A percentile compares a stretch with the other conserved stretches of the same genome.
Evolutionary conservation across 768 basidiomycete species (phyloP).

Genomic region (Pleurotus tuber-regium): DNA sequence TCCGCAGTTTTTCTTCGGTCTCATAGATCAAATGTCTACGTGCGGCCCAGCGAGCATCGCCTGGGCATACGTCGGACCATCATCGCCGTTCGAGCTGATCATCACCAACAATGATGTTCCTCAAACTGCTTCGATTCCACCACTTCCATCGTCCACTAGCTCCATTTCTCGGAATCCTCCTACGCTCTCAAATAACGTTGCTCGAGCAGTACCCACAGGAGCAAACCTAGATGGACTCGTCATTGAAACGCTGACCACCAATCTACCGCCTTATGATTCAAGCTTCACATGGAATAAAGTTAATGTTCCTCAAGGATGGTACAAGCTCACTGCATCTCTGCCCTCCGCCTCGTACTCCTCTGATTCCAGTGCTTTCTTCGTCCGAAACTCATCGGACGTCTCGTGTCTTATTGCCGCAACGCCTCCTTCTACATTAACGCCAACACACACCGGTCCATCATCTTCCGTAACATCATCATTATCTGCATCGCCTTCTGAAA

Average conservation of each 20-base stretch:
- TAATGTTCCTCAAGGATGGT: slow-evolving; percentile 47
- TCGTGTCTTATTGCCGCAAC: slow-evolving; percentile 26
- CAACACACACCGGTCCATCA: slow-evolving; percentile 16
- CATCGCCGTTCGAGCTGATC: slow-evolving; percentile 27
- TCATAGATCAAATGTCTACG: slow-evolving; percentile 19
- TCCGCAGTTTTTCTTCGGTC: slow-evolving; percentile 20
- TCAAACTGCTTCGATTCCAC: slow-evolving; percentile 19
- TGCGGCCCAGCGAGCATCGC: slow-evolving; percentile 26
- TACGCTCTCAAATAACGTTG: neutral
- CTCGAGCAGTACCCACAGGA: slow-evolving; percentile 15
- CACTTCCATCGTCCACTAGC: slow-evolving; percentile 7
- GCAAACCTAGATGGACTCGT: slow-evolving; percentile 14
- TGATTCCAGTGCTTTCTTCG: slow-evolving; percentile 30
- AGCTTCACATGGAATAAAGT: slow-evolving; percentile 45
- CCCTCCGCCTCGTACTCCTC: slow-evolving; percentile 14
- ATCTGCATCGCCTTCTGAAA: slow-evolving; percentile 13
- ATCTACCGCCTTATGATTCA: slow-evolving; percentile 22
- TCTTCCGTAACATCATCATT: slow-evolving; percentile 18
- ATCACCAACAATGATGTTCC: slow-evolving; percentile 36
- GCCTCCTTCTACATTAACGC: slow-evolving; percentile 15
- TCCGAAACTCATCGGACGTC: slow-evolving; percentile 33
- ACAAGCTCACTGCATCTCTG: slow-evolving; percentile 31
- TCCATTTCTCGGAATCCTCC: neutral
- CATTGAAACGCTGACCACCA: slow-evolving; percentile 22
- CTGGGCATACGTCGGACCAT: slow-evolving; percentile 39